These are phyloP conservation scores for Serendipita sp. DNA, from an alignment of 768 basidiomycete genomes.

Conservation along the genomic window DNA sequence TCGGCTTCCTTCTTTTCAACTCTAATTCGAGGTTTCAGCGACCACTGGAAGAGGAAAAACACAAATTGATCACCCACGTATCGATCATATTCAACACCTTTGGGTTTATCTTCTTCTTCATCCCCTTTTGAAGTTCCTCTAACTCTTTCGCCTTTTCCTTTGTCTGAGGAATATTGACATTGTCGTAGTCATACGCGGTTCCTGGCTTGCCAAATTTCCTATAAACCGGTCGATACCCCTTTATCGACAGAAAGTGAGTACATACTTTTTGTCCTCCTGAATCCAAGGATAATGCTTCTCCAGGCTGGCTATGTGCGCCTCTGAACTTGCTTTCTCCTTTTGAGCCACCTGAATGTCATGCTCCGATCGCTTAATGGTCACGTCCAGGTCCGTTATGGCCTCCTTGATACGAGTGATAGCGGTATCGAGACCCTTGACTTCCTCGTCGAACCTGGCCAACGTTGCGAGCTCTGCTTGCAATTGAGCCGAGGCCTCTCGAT, in stretches of 20 bases:
- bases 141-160: conserved; percentile 56
- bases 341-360: conserved; percentile 47
- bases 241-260: conserved; percentile 11
- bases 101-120: conserved; percentile 92
- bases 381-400: conserved; percentile 48
- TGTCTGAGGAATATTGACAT: conserved; percentile 43
- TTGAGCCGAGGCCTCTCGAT: conserved; percentile 50
- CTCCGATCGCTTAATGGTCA: conserved; percentile 47
- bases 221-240: not conserved
- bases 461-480: conserved; percentile 78
- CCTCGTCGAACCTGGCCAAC: conserved; percentile 74
- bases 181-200: conserved; percentile 65
- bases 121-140: conserved; percentile 59
- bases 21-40: conserved; percentile 25
- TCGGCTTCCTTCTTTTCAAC: conserved; percentile 85
- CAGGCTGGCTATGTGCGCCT: conserved; percentile 39
- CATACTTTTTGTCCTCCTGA: conserved; percentile 68
- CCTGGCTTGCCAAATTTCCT: conserved; percentile 76
- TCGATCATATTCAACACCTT: conserved; percentile 96
- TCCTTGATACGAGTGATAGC: conserved; percentile 72
- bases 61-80: conserved; percentile 40
- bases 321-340: conserved; percentile 48
- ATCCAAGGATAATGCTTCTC: conserved; percentile 87
- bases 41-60: not conserved
- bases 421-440: conserved; percentile 68